Base-by-base conservation (phyloP, 345 rosid species). In the Iberis pinnata region DNA sequence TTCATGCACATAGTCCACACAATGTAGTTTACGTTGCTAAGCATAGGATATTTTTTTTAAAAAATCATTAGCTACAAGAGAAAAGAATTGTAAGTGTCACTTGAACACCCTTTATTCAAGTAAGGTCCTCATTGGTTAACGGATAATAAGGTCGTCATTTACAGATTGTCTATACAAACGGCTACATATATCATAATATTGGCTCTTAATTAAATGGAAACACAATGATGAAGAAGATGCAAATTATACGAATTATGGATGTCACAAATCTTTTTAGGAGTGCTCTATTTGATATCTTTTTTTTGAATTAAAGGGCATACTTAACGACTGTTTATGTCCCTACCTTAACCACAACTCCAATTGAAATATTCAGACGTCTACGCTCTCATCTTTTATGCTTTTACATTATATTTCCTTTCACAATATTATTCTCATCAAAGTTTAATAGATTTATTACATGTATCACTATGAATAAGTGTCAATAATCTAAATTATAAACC, bases 291-390 rank as follows among this genome's bases (percentile, higher is more conserved):
- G 39, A 45, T 37, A 53, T 18, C 6, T 29, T 53, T 67, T 8
- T 29, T 53, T 67, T 46, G 61, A 60, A 67, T 46, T 60, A 53
- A 67, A 67, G 66, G 14, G 58, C 66, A 53, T 67, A 56, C 60
- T 67, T 67, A 46, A 53, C 39, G 43, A 53, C 9, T 10, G 31
- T 53, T 20, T 17, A 52, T 67, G 65, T 67, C 56, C 65, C 66
- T 38, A 60, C 65, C 50, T 38, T 60, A 32, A 67, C 46, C 71
- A 44, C 49, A 52, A 26, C 2, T 18, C 44, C 35, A 16, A 43
- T 16, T 32, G 25, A 1, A 50, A 43, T 43, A 15, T 43, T 12
- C 16, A 35, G 12, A 33, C 50, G n/a, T n/a, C n/a, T 19, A 20
- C 50, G 56, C 29, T 55, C 49, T 55, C 38, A 43, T 20, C 10